Evolutionary conservation across 805 yeast species (phyloP).

Genomic region (Ogataea pignaliae): DNA sequence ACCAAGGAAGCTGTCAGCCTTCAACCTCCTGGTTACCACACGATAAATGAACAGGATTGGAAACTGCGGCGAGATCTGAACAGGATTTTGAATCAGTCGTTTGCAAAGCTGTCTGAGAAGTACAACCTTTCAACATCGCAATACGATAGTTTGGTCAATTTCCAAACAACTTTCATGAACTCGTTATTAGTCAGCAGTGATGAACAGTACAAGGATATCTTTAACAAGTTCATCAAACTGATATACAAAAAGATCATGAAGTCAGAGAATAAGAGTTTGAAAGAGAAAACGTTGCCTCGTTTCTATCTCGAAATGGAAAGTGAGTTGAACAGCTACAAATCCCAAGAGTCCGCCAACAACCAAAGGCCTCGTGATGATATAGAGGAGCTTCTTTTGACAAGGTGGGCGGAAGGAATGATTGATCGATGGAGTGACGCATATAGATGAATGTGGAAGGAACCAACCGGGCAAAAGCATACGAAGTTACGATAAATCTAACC

Average conservation of each 20-base stretch:
- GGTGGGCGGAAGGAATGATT: conserved; percentile 46
- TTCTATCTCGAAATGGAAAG: conserved; percentile 19
- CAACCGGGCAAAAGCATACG: no score
- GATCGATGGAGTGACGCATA: conserved; percentile 6
- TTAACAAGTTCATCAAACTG: conserved; percentile 27
- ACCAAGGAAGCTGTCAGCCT: neutral
- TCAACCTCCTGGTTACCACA: neutral
- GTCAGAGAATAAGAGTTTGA: conserved; percentile 22
- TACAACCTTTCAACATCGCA: conserved; percentile 52
- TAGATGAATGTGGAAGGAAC: neutral
- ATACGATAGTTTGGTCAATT: conserved; percentile 39
- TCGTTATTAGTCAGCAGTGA: conserved; percentile 24
- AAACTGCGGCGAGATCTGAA: conserved; percentile 27
- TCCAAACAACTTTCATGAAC: conserved; percentile 33
- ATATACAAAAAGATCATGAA: conserved; percentile 29
- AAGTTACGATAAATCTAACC: no score
- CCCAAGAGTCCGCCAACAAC: conserved; percentile 1
- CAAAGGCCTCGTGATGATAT: conserved; percentile 25
- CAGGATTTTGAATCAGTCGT: conserved; percentile 37
- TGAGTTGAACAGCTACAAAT: conserved; percentile 10
- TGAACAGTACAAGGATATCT: conserved; percentile 25
- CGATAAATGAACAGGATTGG: conserved; percentile 7
- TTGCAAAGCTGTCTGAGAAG: conserved; percentile 40
- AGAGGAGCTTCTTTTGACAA: conserved; percentile 42
- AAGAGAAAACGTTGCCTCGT: conserved; percentile 26